Conservation (phyloP, 2,329 filamentous ascomycete genomes). For the Colletotrichum sp. region DNA sequence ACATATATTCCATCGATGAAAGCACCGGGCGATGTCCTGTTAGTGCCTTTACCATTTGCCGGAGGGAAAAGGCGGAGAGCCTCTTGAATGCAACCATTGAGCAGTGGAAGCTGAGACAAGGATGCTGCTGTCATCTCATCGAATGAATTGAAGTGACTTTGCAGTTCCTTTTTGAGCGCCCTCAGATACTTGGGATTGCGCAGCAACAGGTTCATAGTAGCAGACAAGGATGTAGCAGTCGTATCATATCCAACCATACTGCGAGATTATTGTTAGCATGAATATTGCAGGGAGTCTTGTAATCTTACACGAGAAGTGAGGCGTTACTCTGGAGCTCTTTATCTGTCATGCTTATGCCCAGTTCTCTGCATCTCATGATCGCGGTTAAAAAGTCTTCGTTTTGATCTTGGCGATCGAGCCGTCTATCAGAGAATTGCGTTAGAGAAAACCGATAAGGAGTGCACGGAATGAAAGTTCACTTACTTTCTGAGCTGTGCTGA, state of each 20-base stretch:
- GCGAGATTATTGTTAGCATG: neutral
- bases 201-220: slow-evolving; percentile 10
- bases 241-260: slow-evolving; percentile 28
- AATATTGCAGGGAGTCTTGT: neutral
- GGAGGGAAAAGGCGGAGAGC: slow-evolving; percentile 44
- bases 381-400: neutral
- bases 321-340: neutral
- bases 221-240: slow-evolving; percentile 18
- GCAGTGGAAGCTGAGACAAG: slow-evolving; percentile 29
- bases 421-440: neutral
- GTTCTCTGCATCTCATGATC: neutral
- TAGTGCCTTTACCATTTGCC: slow-evolving; percentile 6
- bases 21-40: slow-evolving; percentile 14
- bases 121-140: slow-evolving; percentile 25
- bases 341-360: neutral
- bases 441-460: neutral
- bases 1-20: slow-evolving; percentile 33
- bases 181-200: slow-evolving; percentile 18
- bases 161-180: slow-evolving; percentile 43
- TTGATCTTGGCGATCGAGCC: neutral
- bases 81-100: slow-evolving; percentile 47
- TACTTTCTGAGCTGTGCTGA: neutral
- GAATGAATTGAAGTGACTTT: slow-evolving; percentile 26
- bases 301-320: neutral
- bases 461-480: neutral